Evolutionary conservation across 2,329 filamentous ascomycete genomes (phyloP), one percentile per base, ranked within the genome.

Genomic region (Colletotrichum plurivorum): DNA sequence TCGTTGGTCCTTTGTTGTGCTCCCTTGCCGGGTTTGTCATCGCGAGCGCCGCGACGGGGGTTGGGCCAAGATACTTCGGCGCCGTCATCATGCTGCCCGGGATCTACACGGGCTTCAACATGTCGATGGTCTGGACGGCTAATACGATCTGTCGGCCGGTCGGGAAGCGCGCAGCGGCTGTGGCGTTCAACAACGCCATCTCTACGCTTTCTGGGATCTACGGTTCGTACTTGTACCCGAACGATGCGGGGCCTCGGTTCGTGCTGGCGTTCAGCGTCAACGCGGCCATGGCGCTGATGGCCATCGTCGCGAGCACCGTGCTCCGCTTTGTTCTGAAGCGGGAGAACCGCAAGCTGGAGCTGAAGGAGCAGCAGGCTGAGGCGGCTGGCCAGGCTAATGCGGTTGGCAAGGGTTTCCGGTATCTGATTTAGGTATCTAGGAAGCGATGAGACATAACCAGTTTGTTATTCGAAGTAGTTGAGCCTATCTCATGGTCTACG

Each of bases 231-330:
- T 16, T 76, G 25, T 75, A 76, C 39, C 71, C 74, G 2, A 71
- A 70, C 48, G 55, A 74, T 9, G 74, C 71, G 2, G 72, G 59
- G 1, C 75, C 74, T 0, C 63, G 75, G 1, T 76, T 76, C 27
- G 69, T 73, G 6, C 45, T 75, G 41, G 75, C 74, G 2, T 76
- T 76, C 53, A 72, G 70, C 18, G 74, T 75, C 1, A 75, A 76
- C 48, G 74, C 74, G 1, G 71, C 61, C 0, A 75, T 76, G 72
- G 72, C 73, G 2, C 27, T 75, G 8, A 66, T 74, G 55, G 71
- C 74, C 9, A 73, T 76, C 16, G 13, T 68, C 4, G 72, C 72
- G 2, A 70, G 63, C 16, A 70, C 72, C 1, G 55, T 75, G 1
- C 49, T 76, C 10, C 71, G 69, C 10, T 71, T 75, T 36, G 66